These are phyloP conservation scores for Sporisorium scitamineum DNA, from an alignment of 1,284 basidiomycete genomes.

Conservation along the genomic window DNA sequence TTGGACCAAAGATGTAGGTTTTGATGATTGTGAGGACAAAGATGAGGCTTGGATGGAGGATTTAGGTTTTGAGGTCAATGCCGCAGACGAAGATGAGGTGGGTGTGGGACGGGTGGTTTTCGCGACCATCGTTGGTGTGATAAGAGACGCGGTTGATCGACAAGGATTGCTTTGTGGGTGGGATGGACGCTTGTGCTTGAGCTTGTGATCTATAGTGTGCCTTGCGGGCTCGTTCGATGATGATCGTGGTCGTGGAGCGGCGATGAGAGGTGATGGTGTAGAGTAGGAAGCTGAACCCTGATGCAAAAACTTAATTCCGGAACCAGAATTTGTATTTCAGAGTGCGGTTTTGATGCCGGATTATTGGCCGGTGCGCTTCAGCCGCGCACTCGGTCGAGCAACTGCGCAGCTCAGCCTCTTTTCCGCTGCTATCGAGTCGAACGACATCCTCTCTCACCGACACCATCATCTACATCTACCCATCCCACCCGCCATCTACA, in stretches of 20 bases:
- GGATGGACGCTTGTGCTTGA: neutral
- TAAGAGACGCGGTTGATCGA: neutral
- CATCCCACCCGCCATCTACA: neutral
- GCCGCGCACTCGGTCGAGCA: neutral
- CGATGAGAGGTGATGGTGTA: neutral
- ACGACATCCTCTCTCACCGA: slow-evolving; percentile 4
- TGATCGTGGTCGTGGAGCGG: neutral
- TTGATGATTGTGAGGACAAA: slow-evolving; percentile 12
- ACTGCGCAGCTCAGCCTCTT: neutral
- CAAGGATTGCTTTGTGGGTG: neutral
- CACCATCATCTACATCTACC: slow-evolving; percentile 2
- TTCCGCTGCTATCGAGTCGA: neutral
- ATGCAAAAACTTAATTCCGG: neutral
- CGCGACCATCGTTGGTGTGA: slow-evolving; percentile 13
- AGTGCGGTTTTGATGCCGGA: neutral
- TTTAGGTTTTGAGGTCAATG: neutral
- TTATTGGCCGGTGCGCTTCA: slow-evolving; percentile 1
- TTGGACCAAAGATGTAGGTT: slow-evolving; percentile 11
- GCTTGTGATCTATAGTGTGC: neutral
- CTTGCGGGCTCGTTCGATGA: neutral
- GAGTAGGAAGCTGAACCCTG: neutral
- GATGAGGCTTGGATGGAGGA: slow-evolving; percentile 5
- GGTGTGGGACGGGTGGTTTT: neutral
- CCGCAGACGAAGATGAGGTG: neutral
- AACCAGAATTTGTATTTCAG: neutral